phyloP scores from a whole-genome alignment of 768 basidiomycete genomes.

The Tulasnella sp. region DNA sequence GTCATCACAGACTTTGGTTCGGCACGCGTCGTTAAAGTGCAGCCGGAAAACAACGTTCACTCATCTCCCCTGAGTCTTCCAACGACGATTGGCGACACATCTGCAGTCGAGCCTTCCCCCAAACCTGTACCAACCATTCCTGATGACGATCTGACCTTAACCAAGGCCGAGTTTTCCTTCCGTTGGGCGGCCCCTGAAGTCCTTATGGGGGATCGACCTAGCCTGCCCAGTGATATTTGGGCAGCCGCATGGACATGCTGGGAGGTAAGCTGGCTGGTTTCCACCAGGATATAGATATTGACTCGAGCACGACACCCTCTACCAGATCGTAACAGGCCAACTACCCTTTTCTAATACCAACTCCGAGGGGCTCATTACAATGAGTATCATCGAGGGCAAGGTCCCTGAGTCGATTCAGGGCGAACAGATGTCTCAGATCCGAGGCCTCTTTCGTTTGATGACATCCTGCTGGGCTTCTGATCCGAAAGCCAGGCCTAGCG shows the following conservation, averaged over 20 bases:
- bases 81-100: background rate
- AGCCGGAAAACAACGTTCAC: background rate
- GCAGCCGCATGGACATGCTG: background rate
- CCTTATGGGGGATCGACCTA: background rate
- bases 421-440: background rate
- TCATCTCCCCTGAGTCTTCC: background rate
- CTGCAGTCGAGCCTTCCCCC: background rate
- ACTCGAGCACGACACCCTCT: background rate
- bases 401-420: background rate
- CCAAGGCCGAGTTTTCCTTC: background rate
- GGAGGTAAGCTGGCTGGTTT: background rate
- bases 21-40: background rate
- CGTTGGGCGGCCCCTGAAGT: background rate
- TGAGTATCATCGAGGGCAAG: background rate
- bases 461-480: background rate
- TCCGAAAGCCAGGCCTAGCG: background rate
- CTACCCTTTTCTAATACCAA: background rate
- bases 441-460: background rate
- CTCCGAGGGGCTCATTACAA: background rate
- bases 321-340: background rate
- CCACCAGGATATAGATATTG: background rate
- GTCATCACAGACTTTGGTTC: background rate
- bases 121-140: background rate
- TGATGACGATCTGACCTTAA: background rate
- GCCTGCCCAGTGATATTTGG: background rate